Conservation (phyloP, 225 moss, liverwort and hornwort species). For the Marchantia paleacea region DNA sequence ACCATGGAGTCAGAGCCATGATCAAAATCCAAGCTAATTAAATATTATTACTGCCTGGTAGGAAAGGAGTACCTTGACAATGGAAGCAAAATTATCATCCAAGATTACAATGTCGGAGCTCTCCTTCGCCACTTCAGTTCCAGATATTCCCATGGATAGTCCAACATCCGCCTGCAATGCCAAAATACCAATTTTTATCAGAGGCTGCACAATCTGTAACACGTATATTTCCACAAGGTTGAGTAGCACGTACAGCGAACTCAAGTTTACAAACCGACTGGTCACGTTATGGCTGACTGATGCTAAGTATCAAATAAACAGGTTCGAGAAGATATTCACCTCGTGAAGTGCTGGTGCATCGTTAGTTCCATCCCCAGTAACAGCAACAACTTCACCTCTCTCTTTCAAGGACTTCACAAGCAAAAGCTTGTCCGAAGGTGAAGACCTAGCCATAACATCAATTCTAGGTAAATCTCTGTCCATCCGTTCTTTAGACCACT, state of each 20-base stretch:
- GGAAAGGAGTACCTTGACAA: conserved; percentile 66
- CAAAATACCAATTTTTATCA: neutral
- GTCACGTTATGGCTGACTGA: too few relatives aligned
- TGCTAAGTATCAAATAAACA: neutral
- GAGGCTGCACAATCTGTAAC: neutral
- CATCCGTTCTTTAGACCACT: conserved; percentile 12
- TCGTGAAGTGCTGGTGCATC: conserved; percentile 66
- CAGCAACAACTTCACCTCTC: conserved; percentile 50
- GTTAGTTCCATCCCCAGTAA: conserved; percentile 67
- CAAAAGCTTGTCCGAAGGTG: conserved; percentile 54
- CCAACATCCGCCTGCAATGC: conserved; percentile 63
- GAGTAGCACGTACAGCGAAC: too few relatives aligned
- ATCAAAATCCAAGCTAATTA: neutral
- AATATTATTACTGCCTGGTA: too few relatives aligned
- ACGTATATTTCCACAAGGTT: too few relatives aligned
- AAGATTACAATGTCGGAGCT: conserved; percentile 94
- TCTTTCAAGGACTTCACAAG: conserved; percentile 51
- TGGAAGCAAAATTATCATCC: conserved; percentile 90
- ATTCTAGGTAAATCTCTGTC: conserved; percentile 26
- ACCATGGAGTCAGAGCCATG: neutral
- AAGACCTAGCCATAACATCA: conserved; percentile 68
- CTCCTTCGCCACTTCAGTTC: conserved; percentile 78
- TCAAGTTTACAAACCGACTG: too few relatives aligned
- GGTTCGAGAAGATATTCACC: conserved; percentile 32
- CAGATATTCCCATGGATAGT: conserved; percentile 54